Conservation (phyloP, 1,284 basidiomycete genomes). For the Malassezia equina region DNA sequence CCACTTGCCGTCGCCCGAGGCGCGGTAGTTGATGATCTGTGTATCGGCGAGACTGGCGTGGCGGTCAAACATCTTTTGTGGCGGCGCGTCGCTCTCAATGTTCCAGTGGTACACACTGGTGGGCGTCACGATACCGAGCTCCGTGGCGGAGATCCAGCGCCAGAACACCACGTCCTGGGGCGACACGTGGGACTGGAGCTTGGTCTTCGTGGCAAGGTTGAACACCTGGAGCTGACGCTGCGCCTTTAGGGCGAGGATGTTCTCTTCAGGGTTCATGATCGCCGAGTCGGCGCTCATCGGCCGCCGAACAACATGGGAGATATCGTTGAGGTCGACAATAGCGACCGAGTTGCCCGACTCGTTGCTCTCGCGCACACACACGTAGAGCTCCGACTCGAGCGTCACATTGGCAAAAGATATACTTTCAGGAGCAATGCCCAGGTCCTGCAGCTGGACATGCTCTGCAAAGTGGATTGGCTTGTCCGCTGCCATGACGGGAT, state of each 20-base stretch:
- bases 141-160: constrained; percentile 91
- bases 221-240: constrained; percentile 84
- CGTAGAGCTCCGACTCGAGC: constrained; percentile 92
- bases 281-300: constrained; percentile 97
- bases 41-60: constrained; percentile 85
- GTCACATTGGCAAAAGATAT: constrained; percentile 96
- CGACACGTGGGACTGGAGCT: constrained; percentile 86
- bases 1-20: constrained; percentile 90
- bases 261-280: constrained; percentile 95
- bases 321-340: constrained; percentile 46
- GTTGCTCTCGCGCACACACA: constrained; percentile 67
- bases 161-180: constrained; percentile 94
- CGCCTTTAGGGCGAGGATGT: constrained; percentile 86
- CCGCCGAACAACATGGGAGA: constrained; percentile 59
- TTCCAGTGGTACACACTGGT: constrained; percentile 90
- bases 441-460: constrained; percentile 70
- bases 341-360: constrained; percentile 39
- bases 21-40: constrained; percentile 98
- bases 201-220: constrained; percentile 90
- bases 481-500: constrained; percentile 36
- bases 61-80: constrained; percentile 89
- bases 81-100: constrained; percentile 61
- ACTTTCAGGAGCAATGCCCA: constrained; percentile 88
- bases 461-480: constrained; percentile 44
- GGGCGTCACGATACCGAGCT: constrained; percentile 91